Conservation (phyloP, 495 filamentous ascomycete genomes). For the Pseudomonodictys pantanalensis region DNA sequence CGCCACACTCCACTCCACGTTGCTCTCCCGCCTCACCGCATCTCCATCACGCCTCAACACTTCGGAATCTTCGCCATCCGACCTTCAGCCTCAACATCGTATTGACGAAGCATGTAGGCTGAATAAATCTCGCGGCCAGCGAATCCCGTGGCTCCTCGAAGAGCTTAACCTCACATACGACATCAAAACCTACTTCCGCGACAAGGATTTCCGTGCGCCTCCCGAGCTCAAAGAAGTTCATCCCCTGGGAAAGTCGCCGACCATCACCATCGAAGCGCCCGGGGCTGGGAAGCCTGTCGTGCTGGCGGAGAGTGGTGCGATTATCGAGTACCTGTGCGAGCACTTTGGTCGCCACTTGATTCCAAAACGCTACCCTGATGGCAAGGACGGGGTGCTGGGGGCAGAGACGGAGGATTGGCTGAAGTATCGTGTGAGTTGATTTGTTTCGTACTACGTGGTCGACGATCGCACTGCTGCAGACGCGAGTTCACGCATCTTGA, state of each 20-base stretch:
- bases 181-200: conserved; percentile 70
- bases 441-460: not conserved
- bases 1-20: not conserved
- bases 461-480: no score
- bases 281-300: conserved; percentile 54
- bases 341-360: conserved; percentile 64
- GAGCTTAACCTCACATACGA: conserved; percentile 77
- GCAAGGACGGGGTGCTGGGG: conserved; percentile 55
- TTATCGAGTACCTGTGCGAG: conserved; percentile 76
- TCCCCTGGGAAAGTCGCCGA: conserved; percentile 79
- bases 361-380: conserved; percentile 60
- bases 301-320: conserved; percentile 75
- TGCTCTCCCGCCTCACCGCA: not conserved
- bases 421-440: conserved; percentile 54
- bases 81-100: conserved; percentile 2
- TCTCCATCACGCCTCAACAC: not conserved
- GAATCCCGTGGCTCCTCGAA: conserved; percentile 86
- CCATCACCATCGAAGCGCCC: conserved; percentile 59
- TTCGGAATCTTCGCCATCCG: not conserved
- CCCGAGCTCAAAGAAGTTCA: conserved; percentile 71
- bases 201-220: conserved; percentile 61
- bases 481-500: no score
- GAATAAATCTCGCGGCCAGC: conserved; percentile 73
- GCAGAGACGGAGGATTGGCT: conserved; percentile 74
- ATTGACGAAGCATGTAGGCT: conserved; percentile 52